These are phyloP conservation scores for Coelastrella sp. DNA, from an alignment of 139 green algal genomes.

Conservation along the genomic window DNA sequence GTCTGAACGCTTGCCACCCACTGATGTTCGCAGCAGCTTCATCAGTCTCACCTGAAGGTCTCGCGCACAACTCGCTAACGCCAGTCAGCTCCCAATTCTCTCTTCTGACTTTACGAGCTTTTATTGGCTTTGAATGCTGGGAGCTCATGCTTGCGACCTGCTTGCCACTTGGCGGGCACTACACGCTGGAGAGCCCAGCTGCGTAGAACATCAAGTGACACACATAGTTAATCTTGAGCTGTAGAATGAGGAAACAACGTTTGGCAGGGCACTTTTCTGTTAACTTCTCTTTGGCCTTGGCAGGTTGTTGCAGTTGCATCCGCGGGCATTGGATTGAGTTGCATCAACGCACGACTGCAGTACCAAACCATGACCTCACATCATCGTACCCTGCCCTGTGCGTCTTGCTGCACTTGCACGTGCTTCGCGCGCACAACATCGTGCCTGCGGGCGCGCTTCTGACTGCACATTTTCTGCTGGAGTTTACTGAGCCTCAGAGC, in stretches of 20 bases:
- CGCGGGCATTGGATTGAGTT: too few species aligned
- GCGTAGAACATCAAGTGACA: too few species aligned
- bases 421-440: not conserved
- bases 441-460: not conserved
- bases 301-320: not conserved
- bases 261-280: not conserved
- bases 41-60: not conserved
- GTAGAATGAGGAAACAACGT: not conserved
- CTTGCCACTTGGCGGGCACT: not conserved
- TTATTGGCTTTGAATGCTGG: not conserved
- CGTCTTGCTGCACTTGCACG: too few species aligned
- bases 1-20: too few species aligned
- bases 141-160: not conserved
- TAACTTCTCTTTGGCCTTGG: too few species aligned
- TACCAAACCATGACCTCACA: too few species aligned
- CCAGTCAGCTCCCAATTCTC: conserved; percentile 9
- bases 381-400: too few species aligned
- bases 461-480: not conserved
- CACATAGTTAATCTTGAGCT: too few species aligned
- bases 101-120: not conserved
- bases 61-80: not conserved
- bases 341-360: not conserved
- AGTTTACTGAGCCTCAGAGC: too few species aligned
- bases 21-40: not conserved
- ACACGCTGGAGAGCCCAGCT: not conserved